These are phyloP conservation scores for Microcyclosporella mali DNA, from an alignment of 2,329 filamentous ascomycete genomes.

Conservation along the genomic window DNA sequence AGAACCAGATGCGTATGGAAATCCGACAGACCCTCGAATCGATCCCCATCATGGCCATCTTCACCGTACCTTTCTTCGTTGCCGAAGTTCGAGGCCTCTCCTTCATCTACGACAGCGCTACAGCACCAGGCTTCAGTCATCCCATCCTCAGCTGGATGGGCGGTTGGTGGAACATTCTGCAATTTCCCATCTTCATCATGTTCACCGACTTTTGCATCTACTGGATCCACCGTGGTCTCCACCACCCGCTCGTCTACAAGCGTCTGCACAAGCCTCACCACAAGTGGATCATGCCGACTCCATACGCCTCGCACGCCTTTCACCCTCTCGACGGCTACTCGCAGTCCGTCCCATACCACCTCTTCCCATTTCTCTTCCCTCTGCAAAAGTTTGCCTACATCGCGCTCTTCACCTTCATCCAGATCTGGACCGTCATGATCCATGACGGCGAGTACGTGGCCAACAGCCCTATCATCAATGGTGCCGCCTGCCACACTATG, in stretches of 20 bases:
- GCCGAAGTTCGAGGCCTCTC: constrained; percentile 76
- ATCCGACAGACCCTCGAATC: constrained; percentile 71
- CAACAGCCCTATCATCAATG: constrained; percentile 86
- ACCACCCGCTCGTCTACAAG: constrained; percentile 79
- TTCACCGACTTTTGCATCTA: constrained; percentile 91
- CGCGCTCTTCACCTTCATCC: constrained; percentile 81
- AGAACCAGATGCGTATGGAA: constrained; percentile 83
- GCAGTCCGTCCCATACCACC: constrained; percentile 84
- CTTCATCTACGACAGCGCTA: constrained; percentile 72
- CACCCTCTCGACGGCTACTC: constrained; percentile 87
- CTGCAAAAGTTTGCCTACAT: constrained; percentile 88
- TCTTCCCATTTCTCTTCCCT: constrained; percentile 89
- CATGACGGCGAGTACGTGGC: constrained; percentile 92
- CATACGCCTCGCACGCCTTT: constrained; percentile 88
- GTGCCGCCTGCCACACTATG: constrained; percentile 87
- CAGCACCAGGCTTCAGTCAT: constrained; percentile 25
- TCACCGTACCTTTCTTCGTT: constrained; percentile 77
- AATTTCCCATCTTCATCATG: constrained; percentile 80
- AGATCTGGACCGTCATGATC: constrained; percentile 95
- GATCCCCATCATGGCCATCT: constrained; percentile 74
- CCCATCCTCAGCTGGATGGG: constrained; percentile 25
- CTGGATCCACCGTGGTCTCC: constrained; percentile 81
- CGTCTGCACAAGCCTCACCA: constrained; percentile 92
- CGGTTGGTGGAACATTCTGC: constrained; percentile 62
- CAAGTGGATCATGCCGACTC: constrained; percentile 99